These are phyloP conservation scores for Starmerella stigmatis DNA, from an alignment of 805 yeast species.

Conservation along the genomic window DNA sequence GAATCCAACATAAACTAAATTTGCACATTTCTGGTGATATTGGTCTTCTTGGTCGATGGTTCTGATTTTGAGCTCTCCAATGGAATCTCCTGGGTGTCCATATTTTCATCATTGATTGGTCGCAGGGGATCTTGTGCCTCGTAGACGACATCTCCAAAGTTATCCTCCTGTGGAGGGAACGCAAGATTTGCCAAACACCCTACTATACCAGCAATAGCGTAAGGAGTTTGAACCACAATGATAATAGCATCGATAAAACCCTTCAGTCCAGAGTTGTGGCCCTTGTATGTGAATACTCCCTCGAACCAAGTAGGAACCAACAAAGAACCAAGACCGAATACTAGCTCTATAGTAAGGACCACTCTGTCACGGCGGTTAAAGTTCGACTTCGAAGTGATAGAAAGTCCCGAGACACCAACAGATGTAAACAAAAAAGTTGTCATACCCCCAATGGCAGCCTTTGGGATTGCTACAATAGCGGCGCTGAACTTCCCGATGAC, in stretches of 20 bases:
- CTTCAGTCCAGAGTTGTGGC: slow-evolving; percentile 43
- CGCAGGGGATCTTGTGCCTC: slow-evolving; percentile 1
- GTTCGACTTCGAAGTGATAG: slow-evolving; percentile 43
- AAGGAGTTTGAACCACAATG: slow-evolving; percentile 62
- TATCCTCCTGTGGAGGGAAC: slow-evolving; percentile 46
- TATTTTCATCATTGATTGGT: too few species aligned
- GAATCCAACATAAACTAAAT: neutral
- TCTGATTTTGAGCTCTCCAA: too few species aligned
- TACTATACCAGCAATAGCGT: slow-evolving; percentile 57
- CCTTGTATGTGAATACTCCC: slow-evolving; percentile 53
- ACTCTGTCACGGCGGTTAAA: slow-evolving; percentile 68
- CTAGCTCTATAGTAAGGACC: slow-evolving; percentile 52
- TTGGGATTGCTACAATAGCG: slow-evolving; percentile 75
- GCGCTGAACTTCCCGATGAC: slow-evolving; percentile 79
- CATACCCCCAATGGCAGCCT: slow-evolving; percentile 80
- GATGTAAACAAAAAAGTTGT: slow-evolving; percentile 64
- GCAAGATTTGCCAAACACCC: slow-evolving; percentile 51
- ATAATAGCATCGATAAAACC: slow-evolving; percentile 62
- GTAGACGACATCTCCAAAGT: slow-evolving; percentile 5
- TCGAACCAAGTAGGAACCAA: slow-evolving; percentile 57
- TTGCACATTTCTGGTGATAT: too few species aligned
- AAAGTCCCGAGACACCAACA: slow-evolving; percentile 64
- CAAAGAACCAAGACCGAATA: slow-evolving; percentile 59
- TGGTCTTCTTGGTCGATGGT: too few species aligned
- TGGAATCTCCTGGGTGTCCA: too few species aligned